Conservation (phyloP, 441 rosid genomes). For the Brassica balearica region DNA sequence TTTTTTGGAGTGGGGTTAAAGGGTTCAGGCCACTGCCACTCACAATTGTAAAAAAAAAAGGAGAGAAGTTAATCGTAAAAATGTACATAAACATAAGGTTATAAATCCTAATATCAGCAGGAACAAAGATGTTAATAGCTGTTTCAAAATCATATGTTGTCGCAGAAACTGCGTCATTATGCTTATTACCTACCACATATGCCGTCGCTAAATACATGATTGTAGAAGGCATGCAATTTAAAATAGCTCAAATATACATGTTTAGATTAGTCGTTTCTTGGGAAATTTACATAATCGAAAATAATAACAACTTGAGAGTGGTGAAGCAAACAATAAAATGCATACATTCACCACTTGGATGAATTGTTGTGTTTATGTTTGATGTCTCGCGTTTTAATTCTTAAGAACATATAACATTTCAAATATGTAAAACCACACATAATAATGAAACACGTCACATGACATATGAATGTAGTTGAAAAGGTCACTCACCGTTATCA, state of each 20-base stretch:
- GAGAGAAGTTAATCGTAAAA: not conserved
- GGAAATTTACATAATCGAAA: not conserved
- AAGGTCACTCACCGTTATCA: not conserved
- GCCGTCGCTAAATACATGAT: not conserved
- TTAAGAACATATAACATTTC: too few species aligned
- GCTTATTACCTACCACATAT: not conserved
- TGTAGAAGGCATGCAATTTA: not conserved
- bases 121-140: not conserved
- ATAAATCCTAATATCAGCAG: not conserved
- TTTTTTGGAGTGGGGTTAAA: conserved; percentile 28
- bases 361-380: too few species aligned
- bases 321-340: not conserved
- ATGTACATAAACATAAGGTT: not conserved
- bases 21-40: conserved; percentile 34
- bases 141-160: not conserved
- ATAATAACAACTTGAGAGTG: not conserved
- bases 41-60: not conserved
- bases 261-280: not conserved
- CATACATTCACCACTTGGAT: not conserved
- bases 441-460: not conserved
- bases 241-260: not conserved
- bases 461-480: conserved; percentile 1
- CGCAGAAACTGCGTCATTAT: not conserved
- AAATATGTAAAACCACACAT: not conserved
- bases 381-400: too few species aligned